A percentile compares a stretch with the other conserved stretches of the same genome.
These are phyloP conservation scores for Cryptosporidium ubiquitum DNA, from an alignment of 169 alveolate genomes.

Conservation along the genomic window DNA sequence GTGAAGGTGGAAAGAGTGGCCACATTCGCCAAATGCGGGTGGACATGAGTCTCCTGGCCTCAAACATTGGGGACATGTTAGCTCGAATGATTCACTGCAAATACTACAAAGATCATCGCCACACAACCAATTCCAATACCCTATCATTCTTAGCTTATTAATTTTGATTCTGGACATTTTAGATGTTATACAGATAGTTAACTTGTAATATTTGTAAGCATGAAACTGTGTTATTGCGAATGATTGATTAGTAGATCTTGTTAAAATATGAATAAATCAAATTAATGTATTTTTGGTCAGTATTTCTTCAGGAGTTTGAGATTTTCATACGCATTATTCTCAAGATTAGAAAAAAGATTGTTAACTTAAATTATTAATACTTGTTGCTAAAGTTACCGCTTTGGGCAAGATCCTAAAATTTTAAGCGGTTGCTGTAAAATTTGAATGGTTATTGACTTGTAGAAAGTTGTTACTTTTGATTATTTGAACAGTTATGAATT, in stretches of 20 bases:
- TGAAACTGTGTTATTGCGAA: not conserved
- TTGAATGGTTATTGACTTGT: not conserved
- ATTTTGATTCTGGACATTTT: slow-evolving; percentile 80
- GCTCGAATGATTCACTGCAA: slow-evolving; percentile 83
- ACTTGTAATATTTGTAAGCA: not conserved
- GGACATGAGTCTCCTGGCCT: slow-evolving; percentile 85
- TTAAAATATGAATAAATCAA: not conserved
- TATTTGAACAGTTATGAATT: not conserved
- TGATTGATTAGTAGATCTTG: not conserved
- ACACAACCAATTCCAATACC: slow-evolving; percentile 85
- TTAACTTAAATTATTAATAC: not conserved
- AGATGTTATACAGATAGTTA: not conserved
- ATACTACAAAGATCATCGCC: slow-evolving; percentile 85
- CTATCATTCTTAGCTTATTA: slow-evolving; percentile 82
- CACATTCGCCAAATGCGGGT: slow-evolving; percentile 86
- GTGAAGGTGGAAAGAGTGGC: slow-evolving; percentile 85
- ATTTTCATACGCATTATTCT: not conserved
- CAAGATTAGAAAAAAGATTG: no score
- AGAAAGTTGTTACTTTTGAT: not conserved
- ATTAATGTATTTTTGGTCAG: not conserved
- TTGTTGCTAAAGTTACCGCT: slow-evolving; percentile 25
- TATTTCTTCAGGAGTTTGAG: not conserved
- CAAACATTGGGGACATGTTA: slow-evolving; percentile 83
- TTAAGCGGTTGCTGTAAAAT: not conserved
- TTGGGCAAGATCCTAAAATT: slow-evolving; percentile 12